These are phyloP conservation scores for Globisporangium uncinulatum DNA, from an alignment of 352 stramenopile species.

Conservation along the genomic window DNA sequence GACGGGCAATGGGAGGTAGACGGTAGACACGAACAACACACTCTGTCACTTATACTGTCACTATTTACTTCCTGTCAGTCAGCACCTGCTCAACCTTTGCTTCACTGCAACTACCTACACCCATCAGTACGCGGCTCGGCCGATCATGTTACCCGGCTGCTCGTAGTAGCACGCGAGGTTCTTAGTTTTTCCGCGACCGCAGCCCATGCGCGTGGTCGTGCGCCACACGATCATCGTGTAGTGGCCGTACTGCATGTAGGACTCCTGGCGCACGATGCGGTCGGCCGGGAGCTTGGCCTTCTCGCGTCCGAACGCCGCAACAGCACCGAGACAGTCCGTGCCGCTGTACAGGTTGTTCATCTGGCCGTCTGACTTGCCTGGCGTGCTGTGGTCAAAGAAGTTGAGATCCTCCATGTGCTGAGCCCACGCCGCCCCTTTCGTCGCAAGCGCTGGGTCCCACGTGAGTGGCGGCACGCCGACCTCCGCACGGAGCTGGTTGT, in stretches of 20 bases:
- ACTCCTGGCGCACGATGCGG: conserved; percentile 9
- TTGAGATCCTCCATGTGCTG: conserved; percentile 12
- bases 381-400: conserved; percentile 14
- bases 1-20: not conserved
- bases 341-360: conserved; percentile 19
- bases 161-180: conserved; percentile 18
- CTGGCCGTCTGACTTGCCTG: conserved; percentile 7
- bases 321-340: conserved; percentile 6
- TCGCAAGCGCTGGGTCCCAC: conserved; percentile 7
- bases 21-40: not conserved
- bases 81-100: not conserved
- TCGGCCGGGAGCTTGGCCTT: conserved; percentile 10
- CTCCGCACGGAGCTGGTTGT: conserved; percentile 10
- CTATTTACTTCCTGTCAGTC: not conserved
- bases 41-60: not conserved
- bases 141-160: conserved; percentile 10
- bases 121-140: conserved; percentile 6
- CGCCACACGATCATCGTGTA: conserved; percentile 17
- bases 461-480: conserved; percentile 7
- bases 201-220: conserved; percentile 13
- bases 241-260: conserved; percentile 10
- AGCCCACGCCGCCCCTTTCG: conserved; percentile 8
- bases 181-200: conserved; percentile 8
- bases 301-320: conserved; percentile 7
- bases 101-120: not conserved